phyloP scores from a whole-genome alignment of 2,329 filamentous ascomycete species.

The Zasmidium cellare region DNA sequence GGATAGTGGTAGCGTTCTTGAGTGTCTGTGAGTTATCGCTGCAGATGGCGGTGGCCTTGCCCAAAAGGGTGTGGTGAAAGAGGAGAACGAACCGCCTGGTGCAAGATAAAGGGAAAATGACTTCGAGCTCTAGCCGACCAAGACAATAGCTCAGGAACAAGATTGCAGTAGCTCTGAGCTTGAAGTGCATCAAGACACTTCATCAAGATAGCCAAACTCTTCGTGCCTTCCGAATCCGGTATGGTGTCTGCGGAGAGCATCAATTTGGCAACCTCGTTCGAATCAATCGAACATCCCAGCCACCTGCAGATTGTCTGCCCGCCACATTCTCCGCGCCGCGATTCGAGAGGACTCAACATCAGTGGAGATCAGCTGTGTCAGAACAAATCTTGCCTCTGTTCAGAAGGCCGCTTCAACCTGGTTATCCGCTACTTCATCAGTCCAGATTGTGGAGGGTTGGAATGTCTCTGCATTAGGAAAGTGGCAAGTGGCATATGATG shows the following conservation, averaged over 20 bases:
- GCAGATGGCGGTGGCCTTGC: not conserved
- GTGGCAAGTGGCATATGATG: not conserved
- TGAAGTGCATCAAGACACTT: not conserved
- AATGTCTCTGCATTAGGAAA: not conserved
- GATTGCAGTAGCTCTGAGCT: constrained; percentile 2
- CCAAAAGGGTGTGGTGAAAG: not conserved
- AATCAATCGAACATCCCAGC: too few relatives aligned
- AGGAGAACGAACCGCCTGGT: not conserved
- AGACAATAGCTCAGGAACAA: not conserved
- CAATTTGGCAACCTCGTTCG: too few relatives aligned
- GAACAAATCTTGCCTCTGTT: too few relatives aligned
- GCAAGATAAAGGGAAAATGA: not conserved
- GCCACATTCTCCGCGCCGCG: not conserved
- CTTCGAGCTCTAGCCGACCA: not conserved
- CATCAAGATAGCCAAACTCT: not conserved
- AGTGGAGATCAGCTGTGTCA: not conserved
- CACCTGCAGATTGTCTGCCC: not conserved
- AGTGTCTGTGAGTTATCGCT: not conserved
- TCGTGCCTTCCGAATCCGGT: not conserved
- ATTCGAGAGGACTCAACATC: not conserved
- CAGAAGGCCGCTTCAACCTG: too few relatives aligned
- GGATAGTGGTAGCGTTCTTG: not conserved
- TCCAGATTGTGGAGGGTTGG: too few relatives aligned
- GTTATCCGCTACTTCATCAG: too few relatives aligned
- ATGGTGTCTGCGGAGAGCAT: not conserved